Base-by-base conservation (phyloP, 306 rosid species). In the Trifolium subterraneum region DNA sequence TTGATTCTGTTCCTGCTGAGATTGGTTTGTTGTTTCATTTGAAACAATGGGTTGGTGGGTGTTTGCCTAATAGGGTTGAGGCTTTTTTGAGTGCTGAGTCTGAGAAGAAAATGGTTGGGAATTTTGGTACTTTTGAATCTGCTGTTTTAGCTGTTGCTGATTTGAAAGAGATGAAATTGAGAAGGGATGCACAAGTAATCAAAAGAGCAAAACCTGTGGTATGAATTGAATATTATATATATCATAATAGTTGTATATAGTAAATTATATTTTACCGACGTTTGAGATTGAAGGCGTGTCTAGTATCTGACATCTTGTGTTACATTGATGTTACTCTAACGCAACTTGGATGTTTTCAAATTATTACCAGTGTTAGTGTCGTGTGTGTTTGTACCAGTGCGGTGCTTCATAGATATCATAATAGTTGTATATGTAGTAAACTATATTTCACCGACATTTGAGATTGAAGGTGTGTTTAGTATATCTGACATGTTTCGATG, bases 1-100 rank as follows among this genome's bases (percentile, higher is more conserved):
- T 93, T 23, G 97, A 93, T 48, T 93, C 97, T 3, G 81, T 93
- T 79, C 96, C 98, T 6, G 98, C 98, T 5, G 98, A 91, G 76
- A 33, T 91, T 64, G 98, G 98, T 0, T 20, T 88, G n/a, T 68
- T 93, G 83, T 93, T 91, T 70, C 85, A 91, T 70, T 88, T 93
- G 4, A 77, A 84, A 75, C 90, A 89, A 77, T 93, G 98, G 97
- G 80, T 68, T 41, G 80, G 56, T 4, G 76, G 71, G 44, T 81
- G 75, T 1, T 84, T 71, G 84, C 90, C 86, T 62, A 88, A 84
- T 54, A 72, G 81, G 74, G 80, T 93, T 2, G 98, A 85, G 78
- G 97, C 84, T 4, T 91, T 79, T 39, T 3, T 93, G 84, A 81
- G 86, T 20, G 80, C 87, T 86, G 98, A 93, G 65, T 89, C 96